phyloP scores from a whole-genome alignment of 768 basidiomycete genomes.

The Phlebiopsis flavidoalba region DNA sequence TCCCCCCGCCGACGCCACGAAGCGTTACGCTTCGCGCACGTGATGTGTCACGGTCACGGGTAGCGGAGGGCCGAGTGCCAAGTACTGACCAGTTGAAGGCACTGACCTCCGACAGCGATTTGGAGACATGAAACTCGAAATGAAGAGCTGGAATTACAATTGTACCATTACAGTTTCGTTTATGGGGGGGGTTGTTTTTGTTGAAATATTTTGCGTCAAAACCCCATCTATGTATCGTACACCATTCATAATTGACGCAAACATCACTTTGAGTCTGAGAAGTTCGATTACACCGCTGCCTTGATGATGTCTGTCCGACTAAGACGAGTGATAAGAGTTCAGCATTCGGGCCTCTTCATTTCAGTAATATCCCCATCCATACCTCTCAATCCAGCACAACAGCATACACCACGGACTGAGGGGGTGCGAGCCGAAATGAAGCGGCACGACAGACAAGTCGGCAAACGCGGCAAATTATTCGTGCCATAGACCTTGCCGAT shows the following conservation, averaged over 20 bases:
- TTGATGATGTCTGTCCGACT: slow-evolving; percentile 26
- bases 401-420: slow-evolving; percentile 41
- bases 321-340: neutral
- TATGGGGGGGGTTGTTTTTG: too few relatives aligned
- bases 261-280: neutral
- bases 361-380: neutral
- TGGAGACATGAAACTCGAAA: too few relatives aligned
- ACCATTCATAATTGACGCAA: neutral
- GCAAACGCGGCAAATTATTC: slow-evolving; percentile 49
- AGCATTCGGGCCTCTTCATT: neutral
- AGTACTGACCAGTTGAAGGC: too few relatives aligned
- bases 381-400: slow-evolving; percentile 50
- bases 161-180: too few relatives aligned
- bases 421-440: slow-evolving; percentile 43
- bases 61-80: too few relatives aligned
- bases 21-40: neutral
- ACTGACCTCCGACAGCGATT: too few relatives aligned
- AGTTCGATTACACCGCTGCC: slow-evolving; percentile 5
- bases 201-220: too few relatives aligned
- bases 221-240: too few relatives aligned
- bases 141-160: too few relatives aligned
- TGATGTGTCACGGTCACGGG: neutral
- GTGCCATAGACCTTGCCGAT: slow-evolving; percentile 43
- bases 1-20: neutral
- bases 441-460: slow-evolving; percentile 48